Evolutionary conservation across 305 asterid species (phyloP).

Genomic region (Rubia tinctorum): DNA sequence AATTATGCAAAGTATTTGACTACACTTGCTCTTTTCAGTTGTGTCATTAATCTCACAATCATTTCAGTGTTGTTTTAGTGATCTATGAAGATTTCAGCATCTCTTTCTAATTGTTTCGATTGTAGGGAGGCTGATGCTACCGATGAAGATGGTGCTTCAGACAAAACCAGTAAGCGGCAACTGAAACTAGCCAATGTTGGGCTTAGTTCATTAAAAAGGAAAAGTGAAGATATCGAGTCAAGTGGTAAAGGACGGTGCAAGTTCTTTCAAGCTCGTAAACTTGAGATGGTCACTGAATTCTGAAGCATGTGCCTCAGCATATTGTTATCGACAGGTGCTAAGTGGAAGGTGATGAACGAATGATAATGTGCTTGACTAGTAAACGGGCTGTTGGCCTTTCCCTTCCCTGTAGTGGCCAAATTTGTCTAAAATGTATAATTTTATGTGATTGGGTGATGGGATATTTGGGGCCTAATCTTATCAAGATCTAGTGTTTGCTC

Average conservation of each 20-base stretch:
- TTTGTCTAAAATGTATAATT: background rate
- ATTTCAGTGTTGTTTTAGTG: background rate
- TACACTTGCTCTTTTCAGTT: background rate
- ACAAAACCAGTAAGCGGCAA: slow-evolving; percentile 60
- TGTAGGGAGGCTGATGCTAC: slow-evolving; percentile 74
- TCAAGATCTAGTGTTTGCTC: background rate
- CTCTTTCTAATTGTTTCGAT: slow-evolving; percentile 21
- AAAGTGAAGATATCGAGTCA: slow-evolving; percentile 80
- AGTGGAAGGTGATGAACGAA: background rate
- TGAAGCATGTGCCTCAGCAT: slow-evolving; percentile 22
- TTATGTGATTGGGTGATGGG: background rate
- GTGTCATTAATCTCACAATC: background rate
- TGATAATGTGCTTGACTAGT: background rate
- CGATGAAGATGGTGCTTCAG: slow-evolving; percentile 50
- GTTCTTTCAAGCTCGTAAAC: slow-evolving; percentile 94
- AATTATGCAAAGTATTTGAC: background rate
- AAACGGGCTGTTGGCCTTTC: too few species aligned
- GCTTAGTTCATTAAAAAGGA: slow-evolving; percentile 57
- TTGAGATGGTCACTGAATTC: slow-evolving; percentile 66
- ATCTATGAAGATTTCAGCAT: background rate
- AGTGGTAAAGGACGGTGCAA: slow-evolving; percentile 87
- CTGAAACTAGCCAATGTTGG: slow-evolving; percentile 63
- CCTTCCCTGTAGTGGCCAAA: background rate
- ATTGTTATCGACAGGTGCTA: too few species aligned
- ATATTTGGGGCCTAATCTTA: background rate